Base-by-base conservation (phyloP, 345 rosid genomes). In the Lumnitzera littorea region DNA sequence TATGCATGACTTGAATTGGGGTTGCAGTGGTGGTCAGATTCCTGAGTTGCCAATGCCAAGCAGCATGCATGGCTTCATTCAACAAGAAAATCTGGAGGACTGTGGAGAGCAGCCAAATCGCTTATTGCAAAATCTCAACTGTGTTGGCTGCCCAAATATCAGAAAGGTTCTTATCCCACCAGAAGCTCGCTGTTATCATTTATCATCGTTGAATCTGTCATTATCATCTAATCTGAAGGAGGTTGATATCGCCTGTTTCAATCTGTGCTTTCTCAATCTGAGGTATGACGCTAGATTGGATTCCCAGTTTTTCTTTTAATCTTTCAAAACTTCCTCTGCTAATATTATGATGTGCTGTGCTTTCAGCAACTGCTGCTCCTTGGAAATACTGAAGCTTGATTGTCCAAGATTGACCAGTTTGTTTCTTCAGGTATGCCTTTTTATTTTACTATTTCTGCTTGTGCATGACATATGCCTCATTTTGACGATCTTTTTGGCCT, bases 1-100 rank as follows among this genome's bases (percentile, higher is more conserved):
- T 69, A 83, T 94, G 95, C 97, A 91, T 70, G 95, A 94, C 80
- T 86, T 94, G 54, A 82, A 88, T 69, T 94, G 97, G 99, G 88
- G 83, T 69, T 72, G 73, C 62, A 67, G 62, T 74, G 75, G 69
- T 73, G 81, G 68, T 57, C 81, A 67, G 55, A 75, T 57, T 59
- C 57, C 78, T 60, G 80, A 78, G 68, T 57, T 71, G 17, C 71
- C 71, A 23, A 67, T 68, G 49, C 67, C 49, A 17, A 50, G 57
- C 63, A 59, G 60, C 50, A 71, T 71, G 16, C 36, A 71, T 65
- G 67, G 62, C 20, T 20, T 54, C 49, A 55, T 65, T 66, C 47
- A 71, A 65, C 57, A 43, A 23, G 80, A 62, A 67, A 71, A 63
- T 57, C 41, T 54, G n/a, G 64, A 58, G 16, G 83, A 63, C 66